These are phyloP conservation scores for Globisporangium radiosum DNA, from an alignment of 352 stramenopile genomes.

Conservation along the genomic window DNA sequence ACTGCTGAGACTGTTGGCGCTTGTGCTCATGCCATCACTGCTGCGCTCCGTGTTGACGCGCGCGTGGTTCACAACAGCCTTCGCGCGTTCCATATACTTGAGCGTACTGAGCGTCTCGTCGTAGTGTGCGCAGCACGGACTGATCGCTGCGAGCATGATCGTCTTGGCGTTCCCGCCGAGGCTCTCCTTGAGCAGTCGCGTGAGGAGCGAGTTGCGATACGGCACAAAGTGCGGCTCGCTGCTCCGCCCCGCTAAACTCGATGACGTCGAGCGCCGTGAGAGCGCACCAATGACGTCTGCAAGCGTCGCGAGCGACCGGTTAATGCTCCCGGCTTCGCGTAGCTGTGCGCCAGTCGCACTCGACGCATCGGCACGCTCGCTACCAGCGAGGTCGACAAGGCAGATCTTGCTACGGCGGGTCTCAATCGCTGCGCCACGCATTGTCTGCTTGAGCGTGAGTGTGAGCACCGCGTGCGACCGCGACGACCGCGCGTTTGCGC, in stretches of 20 bases:
- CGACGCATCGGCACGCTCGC: constrained; percentile 50
- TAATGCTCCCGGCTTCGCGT: constrained; percentile 74
- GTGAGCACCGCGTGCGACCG: constrained; percentile 66
- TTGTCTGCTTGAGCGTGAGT: constrained; percentile 42
- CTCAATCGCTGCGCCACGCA: background rate
- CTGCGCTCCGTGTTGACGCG: constrained; percentile 31
- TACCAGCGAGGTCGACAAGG: constrained; percentile 67
- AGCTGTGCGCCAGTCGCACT: constrained; percentile 40
- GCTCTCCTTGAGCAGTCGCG: constrained; percentile 69
- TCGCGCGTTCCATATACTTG: constrained; percentile 71
- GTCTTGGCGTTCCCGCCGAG: constrained; percentile 78
- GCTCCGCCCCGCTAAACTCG: background rate
- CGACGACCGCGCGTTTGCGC: constrained; percentile 38
- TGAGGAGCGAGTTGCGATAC: constrained; percentile 88
- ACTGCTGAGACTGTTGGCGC: background rate
- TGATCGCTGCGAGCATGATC: constrained; percentile 86
- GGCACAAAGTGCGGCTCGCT: constrained; percentile 51
- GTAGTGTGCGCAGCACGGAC: constrained; percentile 76
- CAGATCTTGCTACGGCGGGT: constrained; percentile 59
- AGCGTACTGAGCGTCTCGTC: constrained; percentile 85
- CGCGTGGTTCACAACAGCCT: constrained; percentile 35
- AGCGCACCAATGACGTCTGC: constrained; percentile 80
- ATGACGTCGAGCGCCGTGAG: constrained; percentile 23
- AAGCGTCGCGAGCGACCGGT: constrained; percentile 76
- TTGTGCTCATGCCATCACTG: background rate